Percentiles rank a stretch among this genome's conserved stretches.
phyloP scores from a whole-genome alignment of 495 filamentous ascomycete genomes.

The Neurospora hispaniola region DNA sequence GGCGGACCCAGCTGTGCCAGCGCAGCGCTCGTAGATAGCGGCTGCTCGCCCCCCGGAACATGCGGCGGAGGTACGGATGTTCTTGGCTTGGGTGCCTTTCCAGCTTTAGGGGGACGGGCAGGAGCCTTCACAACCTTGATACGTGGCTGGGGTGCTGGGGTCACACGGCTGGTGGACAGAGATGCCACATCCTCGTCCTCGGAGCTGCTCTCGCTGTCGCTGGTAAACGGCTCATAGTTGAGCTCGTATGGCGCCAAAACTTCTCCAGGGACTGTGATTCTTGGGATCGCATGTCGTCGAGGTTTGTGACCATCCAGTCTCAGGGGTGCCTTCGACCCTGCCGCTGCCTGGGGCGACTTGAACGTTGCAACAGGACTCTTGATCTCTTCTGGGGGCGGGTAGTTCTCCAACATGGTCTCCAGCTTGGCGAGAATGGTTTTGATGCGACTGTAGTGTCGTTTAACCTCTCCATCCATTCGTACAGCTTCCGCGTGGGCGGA shows the following conservation, averaged over 20 bases:
- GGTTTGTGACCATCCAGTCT: constrained; percentile 47
- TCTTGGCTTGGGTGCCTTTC: constrained; percentile 24
- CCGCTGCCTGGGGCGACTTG: constrained; percentile 46
- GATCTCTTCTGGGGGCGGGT: constrained; percentile 39
- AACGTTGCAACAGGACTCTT: constrained; percentile 35
- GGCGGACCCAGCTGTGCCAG: constrained; percentile 68
- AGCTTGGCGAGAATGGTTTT: constrained; percentile 74
- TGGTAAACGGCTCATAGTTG: constrained; percentile 40
- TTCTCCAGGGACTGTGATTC: constrained; percentile 47
- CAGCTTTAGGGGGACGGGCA: constrained; percentile 25
- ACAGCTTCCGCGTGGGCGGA: constrained; percentile 73
- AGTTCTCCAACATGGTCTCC: constrained; percentile 54
- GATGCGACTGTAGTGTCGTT: constrained; percentile 67
- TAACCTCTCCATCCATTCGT: constrained; percentile 65
- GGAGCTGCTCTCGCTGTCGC: constrained; percentile 33
- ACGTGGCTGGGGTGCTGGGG: constrained; percentile 25
- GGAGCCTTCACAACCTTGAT: constrained; percentile 30
- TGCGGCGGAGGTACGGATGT: constrained; percentile 42
- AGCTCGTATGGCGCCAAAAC: constrained; percentile 48
- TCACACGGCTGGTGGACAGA: constrained; percentile 18
- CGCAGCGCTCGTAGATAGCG: constrained; percentile 71
- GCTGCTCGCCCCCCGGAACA: constrained; percentile 35
- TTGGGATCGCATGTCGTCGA: constrained; percentile 28
- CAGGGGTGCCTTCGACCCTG: constrained; percentile 47
- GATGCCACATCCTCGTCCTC: constrained; percentile 25